Evolutionary conservation across 495 filamentous ascomycete genomes (phyloP).

Genomic region (Lepraria neglecta): DNA sequence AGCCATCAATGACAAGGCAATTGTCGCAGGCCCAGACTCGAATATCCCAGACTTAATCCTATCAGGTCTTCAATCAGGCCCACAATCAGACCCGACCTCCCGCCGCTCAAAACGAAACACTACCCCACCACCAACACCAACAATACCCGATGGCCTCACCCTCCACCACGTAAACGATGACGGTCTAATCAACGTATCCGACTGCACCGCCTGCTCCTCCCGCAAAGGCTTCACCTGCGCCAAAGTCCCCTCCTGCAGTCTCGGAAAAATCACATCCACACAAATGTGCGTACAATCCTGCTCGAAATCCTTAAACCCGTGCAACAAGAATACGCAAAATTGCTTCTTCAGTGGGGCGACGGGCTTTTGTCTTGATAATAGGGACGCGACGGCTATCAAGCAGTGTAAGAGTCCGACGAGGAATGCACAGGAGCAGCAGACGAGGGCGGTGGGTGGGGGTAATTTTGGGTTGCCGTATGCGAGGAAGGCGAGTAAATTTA

Average conservation of each 20-base stretch:
- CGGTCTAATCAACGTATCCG: background rate
- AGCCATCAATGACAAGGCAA: background rate
- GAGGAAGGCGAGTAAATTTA: background rate
- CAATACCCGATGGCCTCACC: background rate
- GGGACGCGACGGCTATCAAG: background rate
- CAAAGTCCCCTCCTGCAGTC: slow-evolving; percentile 1
- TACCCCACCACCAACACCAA: background rate
- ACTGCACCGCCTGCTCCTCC: background rate
- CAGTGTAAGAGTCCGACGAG: slow-evolving; percentile 1
- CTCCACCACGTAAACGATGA: slow-evolving; percentile 10
- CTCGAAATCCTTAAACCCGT: background rate
- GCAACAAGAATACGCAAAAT: background rate
- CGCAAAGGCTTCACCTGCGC: slow-evolving; percentile 1
- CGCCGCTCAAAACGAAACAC: background rate
- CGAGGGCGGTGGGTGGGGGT: slow-evolving; percentile 3
- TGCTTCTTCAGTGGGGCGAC: background rate
- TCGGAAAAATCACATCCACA: background rate
- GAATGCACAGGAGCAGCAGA: slow-evolving; percentile 5
- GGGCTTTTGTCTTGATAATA: background rate
- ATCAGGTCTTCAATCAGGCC: slow-evolving; percentile 15
- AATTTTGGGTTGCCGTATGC: background rate
- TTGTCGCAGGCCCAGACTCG: background rate
- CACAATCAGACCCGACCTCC: slow-evolving; percentile 1
- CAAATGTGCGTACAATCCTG: background rate
- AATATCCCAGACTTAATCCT: slow-evolving; percentile 15